Conservation (phyloP, 345 rosid genomes). For the Eucalyptus erythrocorys region DNA sequence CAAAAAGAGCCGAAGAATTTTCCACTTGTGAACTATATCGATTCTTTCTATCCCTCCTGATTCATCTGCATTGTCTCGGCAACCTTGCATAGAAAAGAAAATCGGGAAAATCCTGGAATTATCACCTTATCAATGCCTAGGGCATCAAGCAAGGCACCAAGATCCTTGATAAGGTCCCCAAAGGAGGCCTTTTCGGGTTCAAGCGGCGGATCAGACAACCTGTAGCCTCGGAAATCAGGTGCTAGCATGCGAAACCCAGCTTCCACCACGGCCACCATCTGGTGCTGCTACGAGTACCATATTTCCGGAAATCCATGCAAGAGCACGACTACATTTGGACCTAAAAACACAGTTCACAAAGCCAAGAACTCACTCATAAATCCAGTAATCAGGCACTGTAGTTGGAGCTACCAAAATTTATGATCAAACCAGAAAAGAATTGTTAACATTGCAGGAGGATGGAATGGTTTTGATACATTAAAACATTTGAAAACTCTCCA, state of each 20-base stretch:
- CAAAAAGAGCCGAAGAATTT: background rate
- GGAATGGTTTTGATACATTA: background rate
- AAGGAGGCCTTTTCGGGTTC: constrained; percentile 23
- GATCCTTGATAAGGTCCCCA: constrained; percentile 14
- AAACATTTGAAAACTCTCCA: background rate
- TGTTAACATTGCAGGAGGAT: background rate
- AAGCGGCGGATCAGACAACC: constrained; percentile 33
- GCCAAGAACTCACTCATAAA: background rate
- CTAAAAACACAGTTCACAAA: background rate
- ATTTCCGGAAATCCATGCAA: constrained; percentile 52
- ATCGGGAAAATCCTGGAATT: background rate
- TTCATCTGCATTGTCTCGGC: background rate
- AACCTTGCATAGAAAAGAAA: background rate
- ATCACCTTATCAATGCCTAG: constrained; percentile 24
- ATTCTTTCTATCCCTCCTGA: background rate
- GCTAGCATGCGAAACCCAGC: constrained; percentile 37
- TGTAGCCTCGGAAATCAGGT: constrained; percentile 39
- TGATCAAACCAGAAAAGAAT: background rate
- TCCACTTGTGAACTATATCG: background rate
- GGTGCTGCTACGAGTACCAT: constrained; percentile 54
- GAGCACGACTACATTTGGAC: constrained; percentile 25
- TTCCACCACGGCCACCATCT: constrained; percentile 27
- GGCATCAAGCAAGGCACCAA: constrained; percentile 24
- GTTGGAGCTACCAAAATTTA: background rate
- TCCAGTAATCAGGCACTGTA: background rate